Evolutionary conservation across 176 grass and related monocot genomes (phyloP), one percentile per base, ranked within the genome.

Genomic region (Juncus inflexus): DNA sequence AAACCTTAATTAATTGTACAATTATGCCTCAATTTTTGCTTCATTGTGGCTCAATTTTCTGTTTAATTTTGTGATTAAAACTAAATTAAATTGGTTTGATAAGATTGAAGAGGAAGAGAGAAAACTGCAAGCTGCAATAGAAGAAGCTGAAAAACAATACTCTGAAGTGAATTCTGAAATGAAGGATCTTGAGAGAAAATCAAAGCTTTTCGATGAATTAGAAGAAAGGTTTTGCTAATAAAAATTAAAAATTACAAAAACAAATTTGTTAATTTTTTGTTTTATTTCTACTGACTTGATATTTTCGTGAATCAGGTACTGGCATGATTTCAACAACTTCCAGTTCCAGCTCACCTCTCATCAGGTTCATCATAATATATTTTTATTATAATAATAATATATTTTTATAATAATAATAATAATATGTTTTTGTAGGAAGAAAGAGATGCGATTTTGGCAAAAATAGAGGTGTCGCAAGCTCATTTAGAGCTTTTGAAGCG

Each of bases 271-370:
- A 35, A 4, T 11, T 69, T 19, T 69, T 69, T 69, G 12, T 50
- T 69, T 9, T 69, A 55, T 55, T 56, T 9, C 56, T 28, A 28
- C 19, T 28, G 19, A 28, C 58, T 55, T 55, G 41, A 9, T 40
- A 15, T 66, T 47, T 74, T 58, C 72, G 50, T 69, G 7, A 74
- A 84, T 59, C 77, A 92, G 94, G 75, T 99, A 99, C 69, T 99
- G 89, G 89, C 94, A 99, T 76, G 89, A 90, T 72, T 99, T 92
- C 83, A 99, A 99, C 76, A 86, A 77, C 38, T 99, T 99, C 82
- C 94, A 99, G 72, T 99, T 99, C 74, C 89, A 99, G 61, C 66
- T 92, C 62, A 78, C 80, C 58, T 99, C 94, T 63, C 94, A 99
- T 80, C 94, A 99, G 94, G 94, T 99, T 81, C 40, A 38, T 70